A percentile compares a stretch with the other conserved stretches of the same genome.
Evolutionary conservation across 768 basidiomycete genomes (phyloP).

Genomic region (Boletus vinaceobasis): DNA sequence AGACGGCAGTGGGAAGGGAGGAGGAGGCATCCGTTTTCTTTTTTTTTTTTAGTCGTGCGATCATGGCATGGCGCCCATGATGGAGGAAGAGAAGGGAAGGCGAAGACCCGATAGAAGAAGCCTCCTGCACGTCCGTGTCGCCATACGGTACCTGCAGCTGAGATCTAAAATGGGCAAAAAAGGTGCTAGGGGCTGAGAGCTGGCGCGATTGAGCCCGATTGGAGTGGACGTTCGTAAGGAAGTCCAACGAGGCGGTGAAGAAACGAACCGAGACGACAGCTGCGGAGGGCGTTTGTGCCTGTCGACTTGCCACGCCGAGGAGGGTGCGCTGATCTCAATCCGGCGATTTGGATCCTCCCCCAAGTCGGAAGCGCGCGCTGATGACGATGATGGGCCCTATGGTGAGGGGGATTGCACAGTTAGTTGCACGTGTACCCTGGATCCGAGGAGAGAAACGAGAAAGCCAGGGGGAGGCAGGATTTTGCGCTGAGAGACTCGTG

Average conservation of each 20-base stretch:
- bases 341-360: neutral
- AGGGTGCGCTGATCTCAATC: neutral
- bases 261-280: neutral
- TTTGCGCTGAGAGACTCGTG: conserved; percentile 2
- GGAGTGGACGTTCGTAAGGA: neutral
- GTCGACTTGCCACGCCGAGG: neutral
- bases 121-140: neutral
- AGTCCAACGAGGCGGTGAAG: neutral
- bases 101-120: conserved; percentile 9
- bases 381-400: neutral
- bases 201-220: neutral
- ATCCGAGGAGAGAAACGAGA: conserved; percentile 7
- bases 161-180: neutral
- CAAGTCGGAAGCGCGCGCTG: neutral
- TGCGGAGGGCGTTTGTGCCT: neutral
- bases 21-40: neutral
- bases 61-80: neutral
- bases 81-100: neutral
- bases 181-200: neutral
- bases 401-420: neutral
- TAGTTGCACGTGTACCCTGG: conserved; percentile 1
- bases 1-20: no score
- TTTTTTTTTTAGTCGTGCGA: neutral
- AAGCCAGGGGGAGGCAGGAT: no score
- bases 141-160: conserved; percentile 1